These are phyloP conservation scores for Setaria italica DNA, from an alignment of 202 grass and related monocot species.

Conservation along the genomic window DNA sequence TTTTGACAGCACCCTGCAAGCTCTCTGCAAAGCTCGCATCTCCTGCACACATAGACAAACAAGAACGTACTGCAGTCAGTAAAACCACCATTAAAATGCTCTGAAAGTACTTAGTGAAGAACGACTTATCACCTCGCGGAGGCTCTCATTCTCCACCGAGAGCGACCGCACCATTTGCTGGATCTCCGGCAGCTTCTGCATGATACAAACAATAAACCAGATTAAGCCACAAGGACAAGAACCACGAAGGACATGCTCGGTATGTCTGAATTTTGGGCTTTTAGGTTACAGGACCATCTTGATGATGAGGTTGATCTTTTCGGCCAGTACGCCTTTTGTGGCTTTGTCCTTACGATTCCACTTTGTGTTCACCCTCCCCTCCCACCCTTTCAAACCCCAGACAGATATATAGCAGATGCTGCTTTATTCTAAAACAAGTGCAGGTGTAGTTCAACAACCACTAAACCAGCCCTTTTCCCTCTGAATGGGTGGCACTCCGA, in stretches of 20 bases:
- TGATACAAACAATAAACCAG: constrained; percentile 33
- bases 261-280: constrained; percentile 19
- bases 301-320: constrained; percentile 55
- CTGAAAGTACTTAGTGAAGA: not conserved
- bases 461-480: constrained; percentile 32
- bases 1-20: constrained; percentile 52
- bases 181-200: constrained; percentile 65
- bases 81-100: not conserved
- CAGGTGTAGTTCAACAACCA: constrained; percentile 49
- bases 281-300: constrained; percentile 43
- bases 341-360: constrained; percentile 51
- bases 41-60: constrained; percentile 51
- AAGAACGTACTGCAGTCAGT: constrained; percentile 19
- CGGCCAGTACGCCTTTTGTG: constrained; percentile 38
- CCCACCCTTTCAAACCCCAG: constrained; percentile 38
- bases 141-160: constrained; percentile 46
- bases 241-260: not conserved
- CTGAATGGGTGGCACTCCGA: constrained; percentile 3
- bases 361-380: constrained; percentile 30
- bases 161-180: constrained; percentile 62
- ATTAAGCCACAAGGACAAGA: constrained; percentile 12
- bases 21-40: constrained; percentile 55
- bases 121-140: constrained; percentile 42
- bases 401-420: constrained; percentile 37
- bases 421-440: constrained; percentile 57